Evolutionary conservation across 495 filamentous ascomycete genomes (phyloP), one percentile per base, ranked within the genome.

Genomic region (Penicillium antarcticum): DNA sequence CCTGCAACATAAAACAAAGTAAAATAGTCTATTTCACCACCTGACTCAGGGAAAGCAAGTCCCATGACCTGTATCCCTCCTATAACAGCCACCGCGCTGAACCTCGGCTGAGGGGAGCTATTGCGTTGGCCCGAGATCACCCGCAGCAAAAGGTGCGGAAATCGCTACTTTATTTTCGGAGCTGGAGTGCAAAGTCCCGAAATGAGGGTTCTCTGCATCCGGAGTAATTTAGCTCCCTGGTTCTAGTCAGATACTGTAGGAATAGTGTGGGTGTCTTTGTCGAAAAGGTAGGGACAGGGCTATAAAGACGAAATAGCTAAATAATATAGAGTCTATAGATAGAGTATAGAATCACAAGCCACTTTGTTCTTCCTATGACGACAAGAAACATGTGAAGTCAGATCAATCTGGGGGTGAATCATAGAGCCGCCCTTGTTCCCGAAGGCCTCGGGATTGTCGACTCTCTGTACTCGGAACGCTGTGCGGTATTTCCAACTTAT

Each of bases 81-180:
- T 39, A 39, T 19, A 43, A 54, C 51, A 42, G 42, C 47, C 2
- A 31, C 29, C 33, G 37, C 6, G 3, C 41, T 50, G 60, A 62
- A 62, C 67, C 67, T 70, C 67, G 67, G 67, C 62, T 64, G 62
- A 58, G 57, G 16, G 55, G 50, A 64, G 54, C 46, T 49, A 41
- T 42, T 7, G 48, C 37, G 63, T 39, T 57, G 55, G 57, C 44
- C 63, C 63, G 66, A 57, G 48, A 57, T 60, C 55, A 60, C 53
- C 66, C 63, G 66, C 47, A 52, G 26, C 26, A 35, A 53, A 29
- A 35, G 16, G 39, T 35, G 51, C 51, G 45, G 48, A 48, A 39
- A 45, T 44, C 46, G 53, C 54, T 53, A 53, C 52, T 50, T 35
- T 48, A 23, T 23, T 42, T 39, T 35, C 42, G 19, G 39, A 45